Conservation (phyloP, 345 rosid genomes). For the Eutrema yunnanense region DNA sequence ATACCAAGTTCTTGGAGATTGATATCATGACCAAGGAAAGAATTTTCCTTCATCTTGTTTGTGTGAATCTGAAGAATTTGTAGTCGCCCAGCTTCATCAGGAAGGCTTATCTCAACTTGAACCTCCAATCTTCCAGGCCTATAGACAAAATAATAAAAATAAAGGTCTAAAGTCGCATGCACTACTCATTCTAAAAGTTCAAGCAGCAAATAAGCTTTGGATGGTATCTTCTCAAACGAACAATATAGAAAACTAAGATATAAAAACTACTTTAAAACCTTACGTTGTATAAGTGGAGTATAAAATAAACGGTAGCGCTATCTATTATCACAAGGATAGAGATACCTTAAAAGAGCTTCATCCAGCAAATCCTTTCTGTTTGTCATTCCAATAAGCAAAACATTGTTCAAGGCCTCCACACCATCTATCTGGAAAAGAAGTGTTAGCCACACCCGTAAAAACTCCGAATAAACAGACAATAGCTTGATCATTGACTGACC, state of each 20-base stretch:
- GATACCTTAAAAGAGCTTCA: conserved; percentile 94
- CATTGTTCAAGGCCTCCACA: conserved; percentile 98
- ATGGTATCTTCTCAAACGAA: neutral
- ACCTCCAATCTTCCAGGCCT: conserved; percentile 99
- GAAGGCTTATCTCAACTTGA: conserved; percentile 99
- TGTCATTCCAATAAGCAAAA: conserved; percentile 99
- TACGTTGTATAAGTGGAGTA: neutral
- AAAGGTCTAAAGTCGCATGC: neutral
- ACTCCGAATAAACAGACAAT: neutral
- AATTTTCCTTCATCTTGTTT: conserved; percentile 95
- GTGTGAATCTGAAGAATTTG: conserved; percentile 98
- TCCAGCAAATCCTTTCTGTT: conserved; percentile 99
- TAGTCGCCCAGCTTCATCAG: conserved; percentile 93
- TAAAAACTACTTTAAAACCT: neutral
- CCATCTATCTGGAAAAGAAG: conserved; percentile 86
- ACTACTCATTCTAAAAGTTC: neutral
- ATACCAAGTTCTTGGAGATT: conserved; percentile 88
- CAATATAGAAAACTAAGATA: neutral
- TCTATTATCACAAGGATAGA: conserved; percentile 12
- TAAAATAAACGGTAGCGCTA: neutral
- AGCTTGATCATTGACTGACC: conserved; percentile 43
- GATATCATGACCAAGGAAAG: conserved; percentile 86
- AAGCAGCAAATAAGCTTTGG: neutral
- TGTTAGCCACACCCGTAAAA: conserved; percentile 12
- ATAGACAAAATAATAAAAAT: conserved; percentile 11